These are phyloP conservation scores for Glycine latifolia DNA, from an alignment of 306 rosid genomes.

Conservation along the genomic window DNA sequence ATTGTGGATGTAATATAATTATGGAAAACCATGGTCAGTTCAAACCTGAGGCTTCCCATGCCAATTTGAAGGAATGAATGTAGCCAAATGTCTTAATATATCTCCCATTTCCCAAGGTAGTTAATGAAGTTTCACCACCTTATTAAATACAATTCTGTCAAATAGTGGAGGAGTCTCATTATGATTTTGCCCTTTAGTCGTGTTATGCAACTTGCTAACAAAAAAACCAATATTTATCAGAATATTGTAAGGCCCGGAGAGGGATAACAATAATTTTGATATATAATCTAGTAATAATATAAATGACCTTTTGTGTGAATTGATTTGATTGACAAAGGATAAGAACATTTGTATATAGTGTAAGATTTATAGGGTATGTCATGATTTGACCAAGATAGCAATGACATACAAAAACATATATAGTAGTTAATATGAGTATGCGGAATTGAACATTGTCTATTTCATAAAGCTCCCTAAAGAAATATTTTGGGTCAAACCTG, in stretches of 20 bases:
- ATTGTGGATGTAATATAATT: no score
- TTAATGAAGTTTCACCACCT: constrained; percentile 55
- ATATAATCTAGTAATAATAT: neutral
- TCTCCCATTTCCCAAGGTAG: no score
- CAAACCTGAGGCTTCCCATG: no score
- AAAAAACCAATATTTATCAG: constrained; percentile 4
- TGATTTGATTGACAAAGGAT: constrained; percentile 9
- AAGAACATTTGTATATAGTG: neutral
- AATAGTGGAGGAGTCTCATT: constrained; percentile 70
- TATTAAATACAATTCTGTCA: constrained; percentile 84
- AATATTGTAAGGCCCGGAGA: constrained; percentile 2
- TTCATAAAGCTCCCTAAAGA: constrained; percentile 74
- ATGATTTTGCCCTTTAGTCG: constrained; percentile 67
- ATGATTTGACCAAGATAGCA: constrained; percentile 1
- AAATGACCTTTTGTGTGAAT: neutral
- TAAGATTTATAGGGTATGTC: neutral
- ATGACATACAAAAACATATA: neutral
- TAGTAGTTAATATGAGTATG: constrained; percentile 73
- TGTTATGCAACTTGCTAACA: constrained; percentile 67
- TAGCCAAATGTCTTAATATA: no score
- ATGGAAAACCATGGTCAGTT: no score
- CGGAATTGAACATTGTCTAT: constrained; percentile 77
- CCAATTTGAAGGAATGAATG: no score
- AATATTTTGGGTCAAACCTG: constrained; percentile 79
- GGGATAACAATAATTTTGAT: constrained; percentile 3